Percentiles rank a stretch among this genome's conserved stretches.
phyloP scores from a whole-genome alignment of 805 yeast genomes.

The Yamadazyma takamatsuzukensis region DNA sequence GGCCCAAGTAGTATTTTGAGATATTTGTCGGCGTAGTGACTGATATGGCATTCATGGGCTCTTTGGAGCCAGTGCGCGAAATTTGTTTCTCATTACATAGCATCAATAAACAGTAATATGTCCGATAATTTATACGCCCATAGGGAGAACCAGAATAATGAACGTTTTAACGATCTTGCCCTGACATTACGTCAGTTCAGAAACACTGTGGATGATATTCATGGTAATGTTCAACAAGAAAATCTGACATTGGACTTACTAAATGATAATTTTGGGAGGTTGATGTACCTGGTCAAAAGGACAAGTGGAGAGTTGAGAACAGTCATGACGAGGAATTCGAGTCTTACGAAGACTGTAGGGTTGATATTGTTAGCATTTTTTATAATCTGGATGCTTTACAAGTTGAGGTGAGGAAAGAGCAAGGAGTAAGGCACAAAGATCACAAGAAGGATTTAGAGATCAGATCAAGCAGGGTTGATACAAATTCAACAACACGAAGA shows the following conservation, averaged over 20 bases:
- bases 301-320: conserved; percentile 38
- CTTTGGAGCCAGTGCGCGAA: too few species aligned
- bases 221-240: conserved; percentile 38
- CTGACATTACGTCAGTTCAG: conserved; percentile 41
- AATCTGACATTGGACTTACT: conserved; percentile 35
- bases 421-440: too few species aligned
- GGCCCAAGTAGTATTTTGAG: too few species aligned
- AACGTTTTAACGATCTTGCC: conserved; percentile 40
- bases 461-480: too few species aligned
- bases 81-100: conserved; percentile 1
- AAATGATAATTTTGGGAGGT: conserved; percentile 34
- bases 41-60: too few species aligned
- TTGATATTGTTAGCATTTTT: conserved; percentile 30
- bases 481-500: too few species aligned
- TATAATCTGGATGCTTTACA: conserved; percentile 37
- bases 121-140: conserved; percentile 32
- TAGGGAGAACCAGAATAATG: conserved; percentile 41
- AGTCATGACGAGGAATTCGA: conserved; percentile 40
- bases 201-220: conserved; percentile 40
- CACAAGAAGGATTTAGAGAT: too few species aligned
- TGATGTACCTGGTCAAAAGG: conserved; percentile 35
- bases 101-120: conserved; percentile 11
- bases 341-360: conserved; percentile 35
- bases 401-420: conserved; percentile 28
- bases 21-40: too few species aligned